phyloP scores from a whole-genome alignment of 352 stramenopile species.

The Thraustochytrium striatum region DNA sequence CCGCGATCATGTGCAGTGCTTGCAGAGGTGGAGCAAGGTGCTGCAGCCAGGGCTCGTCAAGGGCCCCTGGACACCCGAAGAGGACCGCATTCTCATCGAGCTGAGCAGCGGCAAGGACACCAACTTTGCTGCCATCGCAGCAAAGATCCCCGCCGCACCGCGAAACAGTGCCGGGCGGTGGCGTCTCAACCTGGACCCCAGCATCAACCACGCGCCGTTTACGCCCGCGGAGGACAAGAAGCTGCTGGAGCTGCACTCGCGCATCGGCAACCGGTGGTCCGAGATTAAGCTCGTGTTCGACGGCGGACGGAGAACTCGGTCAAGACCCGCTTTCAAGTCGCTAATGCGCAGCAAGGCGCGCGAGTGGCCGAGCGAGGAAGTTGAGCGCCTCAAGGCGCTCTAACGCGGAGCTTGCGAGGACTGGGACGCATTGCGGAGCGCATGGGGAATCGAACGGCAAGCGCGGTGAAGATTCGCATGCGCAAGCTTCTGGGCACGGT shows the following conservation, averaged over 20 bases:
- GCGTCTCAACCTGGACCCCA: conserved; percentile 35
- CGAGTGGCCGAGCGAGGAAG: conserved; percentile 75
- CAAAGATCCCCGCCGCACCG: background rate
- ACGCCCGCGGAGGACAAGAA: conserved; percentile 22
- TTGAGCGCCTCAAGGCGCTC: conserved; percentile 74
- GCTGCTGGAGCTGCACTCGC: conserved; percentile 7
- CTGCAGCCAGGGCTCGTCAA: conserved; percentile 78
- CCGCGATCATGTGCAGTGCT: conserved; percentile 75
- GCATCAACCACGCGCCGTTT: conserved; percentile 28
- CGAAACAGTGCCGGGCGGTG: too few species aligned
- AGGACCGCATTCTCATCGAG: conserved; percentile 66
- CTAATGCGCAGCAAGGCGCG: conserved; percentile 56
- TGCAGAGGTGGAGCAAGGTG: conserved; percentile 81
- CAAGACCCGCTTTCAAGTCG: conserved; percentile 62
- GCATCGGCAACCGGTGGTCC: conserved; percentile 33
- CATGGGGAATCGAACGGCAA: background rate
- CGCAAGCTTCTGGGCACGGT: background rate
- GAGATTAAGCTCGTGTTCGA: conserved; percentile 40
- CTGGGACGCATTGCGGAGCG: background rate
- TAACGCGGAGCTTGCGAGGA: conserved; percentile 65
- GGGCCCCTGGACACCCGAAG: conserved; percentile 77
- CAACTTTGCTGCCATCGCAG: background rate
- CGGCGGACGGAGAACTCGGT: conserved; percentile 43
- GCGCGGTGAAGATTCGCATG: conserved; percentile 8
- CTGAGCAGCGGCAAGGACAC: conserved; percentile 3